Conservation (phyloP, 2,329 filamentous ascomycete genomes). For the Pseudogymnoascus sp. region DNA sequence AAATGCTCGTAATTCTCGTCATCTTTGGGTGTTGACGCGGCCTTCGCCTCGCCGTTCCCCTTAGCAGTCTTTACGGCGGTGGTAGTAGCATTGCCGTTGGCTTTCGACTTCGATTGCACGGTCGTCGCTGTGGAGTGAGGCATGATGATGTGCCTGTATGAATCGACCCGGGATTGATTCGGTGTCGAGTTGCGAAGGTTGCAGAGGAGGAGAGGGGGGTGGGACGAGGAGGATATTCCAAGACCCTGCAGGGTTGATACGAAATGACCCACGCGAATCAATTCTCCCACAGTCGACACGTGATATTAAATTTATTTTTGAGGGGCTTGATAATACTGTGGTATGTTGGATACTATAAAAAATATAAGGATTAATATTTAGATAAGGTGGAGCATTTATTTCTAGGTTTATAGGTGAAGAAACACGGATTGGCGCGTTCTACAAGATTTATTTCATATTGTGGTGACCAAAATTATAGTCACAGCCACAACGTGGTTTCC, state of each 20-base stretch:
- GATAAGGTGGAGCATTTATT: background rate
- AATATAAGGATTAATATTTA: background rate
- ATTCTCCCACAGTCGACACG: background rate
- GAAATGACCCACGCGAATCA: slow-evolving; percentile 6
- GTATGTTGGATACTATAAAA: background rate
- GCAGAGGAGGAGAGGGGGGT: background rate
- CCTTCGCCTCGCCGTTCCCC: slow-evolving; percentile 10
- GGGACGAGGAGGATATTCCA: background rate
- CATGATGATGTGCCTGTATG: background rate
- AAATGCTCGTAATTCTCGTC: slow-evolving; percentile 47
- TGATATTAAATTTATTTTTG: background rate
- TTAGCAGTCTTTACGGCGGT: background rate
- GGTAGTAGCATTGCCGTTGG: background rate
- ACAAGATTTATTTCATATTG: background rate
- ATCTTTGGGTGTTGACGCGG: slow-evolving; percentile 16
- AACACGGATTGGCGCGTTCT: background rate
- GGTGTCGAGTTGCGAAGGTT: background rate
- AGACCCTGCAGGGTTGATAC: background rate
- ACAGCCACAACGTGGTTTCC: background rate
- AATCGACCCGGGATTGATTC: background rate
- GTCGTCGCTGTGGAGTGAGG: background rate
- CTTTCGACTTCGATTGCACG: background rate
- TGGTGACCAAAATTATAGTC: background rate
- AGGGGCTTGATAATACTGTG: background rate
- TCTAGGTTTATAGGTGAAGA: background rate